These are phyloP conservation scores for Entomortierella lignicola DNA, from an alignment of 192 early-diverging fungal genomes.

Conservation along the genomic window DNA sequence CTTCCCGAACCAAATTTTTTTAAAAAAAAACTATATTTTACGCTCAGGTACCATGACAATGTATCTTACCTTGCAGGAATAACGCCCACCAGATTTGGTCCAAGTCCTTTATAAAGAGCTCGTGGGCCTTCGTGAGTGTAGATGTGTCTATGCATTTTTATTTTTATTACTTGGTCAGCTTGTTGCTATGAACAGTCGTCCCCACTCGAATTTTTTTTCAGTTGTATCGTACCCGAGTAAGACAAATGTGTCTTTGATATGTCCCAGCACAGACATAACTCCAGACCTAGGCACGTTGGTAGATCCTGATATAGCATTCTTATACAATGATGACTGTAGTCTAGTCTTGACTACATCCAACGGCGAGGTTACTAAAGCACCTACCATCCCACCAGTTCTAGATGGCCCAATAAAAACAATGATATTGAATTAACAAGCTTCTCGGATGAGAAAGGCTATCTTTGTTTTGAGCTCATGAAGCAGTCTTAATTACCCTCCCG, in stretches of 20 bases:
- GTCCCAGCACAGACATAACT: conserved; percentile 48
- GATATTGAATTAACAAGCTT: too few species aligned
- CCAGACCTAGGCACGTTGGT: conserved; percentile 14
- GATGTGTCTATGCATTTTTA: conserved; percentile 57
- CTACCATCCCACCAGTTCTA: conserved; percentile 80
- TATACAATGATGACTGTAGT: conserved; percentile 72
- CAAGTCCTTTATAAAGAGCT: conserved; percentile 93
- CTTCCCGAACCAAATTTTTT: too few species aligned
- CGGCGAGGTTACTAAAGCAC: conserved; percentile 89
- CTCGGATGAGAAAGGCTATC: too few species aligned
- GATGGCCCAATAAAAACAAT: too few species aligned
- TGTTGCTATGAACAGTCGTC: background rate
- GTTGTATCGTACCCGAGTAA: conserved; percentile 52
- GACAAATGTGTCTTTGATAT: conserved; percentile 64
- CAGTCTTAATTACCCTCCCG: conserved; percentile 68
- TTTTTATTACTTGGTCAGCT: background rate
- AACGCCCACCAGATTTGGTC: conserved; percentile 92
- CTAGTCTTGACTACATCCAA: conserved; percentile 96
- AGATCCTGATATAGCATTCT: background rate
- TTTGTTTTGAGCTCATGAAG: background rate
- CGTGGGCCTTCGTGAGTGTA: conserved; percentile 81
- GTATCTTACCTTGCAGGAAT: conserved; percentile 82
- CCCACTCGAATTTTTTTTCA: too few species aligned
- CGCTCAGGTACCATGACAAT: too few species aligned
- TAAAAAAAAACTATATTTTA: too few species aligned